These are phyloP conservation scores for Mucor plumbeus DNA, from an alignment of 371 early-diverging fungal genomes.

Conservation along the genomic window DNA sequence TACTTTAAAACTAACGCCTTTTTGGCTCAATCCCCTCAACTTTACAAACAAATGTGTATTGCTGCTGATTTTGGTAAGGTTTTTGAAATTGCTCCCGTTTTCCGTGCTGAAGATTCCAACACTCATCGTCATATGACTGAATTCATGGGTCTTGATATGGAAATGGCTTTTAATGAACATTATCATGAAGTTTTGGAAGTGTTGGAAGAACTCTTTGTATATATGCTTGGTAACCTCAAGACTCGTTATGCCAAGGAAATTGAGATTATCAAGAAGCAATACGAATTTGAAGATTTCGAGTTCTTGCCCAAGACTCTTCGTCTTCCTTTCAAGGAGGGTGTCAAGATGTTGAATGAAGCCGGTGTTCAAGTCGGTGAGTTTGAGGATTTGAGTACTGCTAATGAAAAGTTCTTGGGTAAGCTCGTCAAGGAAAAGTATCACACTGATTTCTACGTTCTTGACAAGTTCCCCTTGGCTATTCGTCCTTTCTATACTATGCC, in stretches of 20 bases:
- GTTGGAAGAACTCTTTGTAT: slow-evolving; percentile 91
- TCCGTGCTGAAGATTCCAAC: slow-evolving; percentile 99
- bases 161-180: slow-evolving; percentile 98
- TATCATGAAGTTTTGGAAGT: slow-evolving; percentile 96
- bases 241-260: slow-evolving; percentile 85
- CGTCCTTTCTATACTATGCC: slow-evolving; percentile 99
- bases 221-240: slow-evolving; percentile 91
- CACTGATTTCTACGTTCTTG: slow-evolving; percentile 99
- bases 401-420: slow-evolving; percentile 93
- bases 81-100: slow-evolving; percentile 99
- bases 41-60: slow-evolving; percentile 99
- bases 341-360: slow-evolving; percentile 90
- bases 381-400: slow-evolving; percentile 94
- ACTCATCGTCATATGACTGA: slow-evolving; percentile 99
- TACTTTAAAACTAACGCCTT: slow-evolving; percentile 97
- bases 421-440: slow-evolving; percentile 95
- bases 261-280: slow-evolving; percentile 89
- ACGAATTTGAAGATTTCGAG: slow-evolving; percentile 92
- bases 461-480: slow-evolving; percentile 98
- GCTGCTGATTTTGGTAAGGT: slow-evolving; percentile 98
- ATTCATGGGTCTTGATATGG: slow-evolving; percentile 99
- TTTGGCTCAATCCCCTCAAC: slow-evolving; percentile 99
- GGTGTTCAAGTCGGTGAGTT: slow-evolving; percentile 93
- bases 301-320: slow-evolving; percentile 88
- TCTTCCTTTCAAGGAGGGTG: slow-evolving; percentile 91